Evolutionary conservation across 2,329 filamentous ascomycete genomes (phyloP).

Genomic region (Elsinoe arachidis): DNA sequence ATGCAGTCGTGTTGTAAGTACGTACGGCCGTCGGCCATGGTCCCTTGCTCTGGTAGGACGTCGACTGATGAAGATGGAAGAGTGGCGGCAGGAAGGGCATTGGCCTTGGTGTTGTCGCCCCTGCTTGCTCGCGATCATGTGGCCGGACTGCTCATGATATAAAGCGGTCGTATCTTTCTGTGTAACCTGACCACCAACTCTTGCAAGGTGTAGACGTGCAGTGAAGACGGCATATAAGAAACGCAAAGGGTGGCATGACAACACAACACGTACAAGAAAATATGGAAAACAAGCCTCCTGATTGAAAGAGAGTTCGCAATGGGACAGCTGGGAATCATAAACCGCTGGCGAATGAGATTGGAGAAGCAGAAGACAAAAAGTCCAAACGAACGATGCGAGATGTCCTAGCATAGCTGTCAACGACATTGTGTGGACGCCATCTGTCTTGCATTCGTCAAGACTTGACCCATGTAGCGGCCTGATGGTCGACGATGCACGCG

Average conservation of each 20-base stretch:
- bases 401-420: conserved; percentile 8
- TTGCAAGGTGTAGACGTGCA: neutral
- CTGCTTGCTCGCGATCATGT: neutral
- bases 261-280: neutral
- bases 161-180: neutral
- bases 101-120: neutral
- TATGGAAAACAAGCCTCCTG: neutral
- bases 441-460: conserved; percentile 1
- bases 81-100: neutral
- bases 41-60: conserved; percentile 5
- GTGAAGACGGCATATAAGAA: neutral
- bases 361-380: neutral
- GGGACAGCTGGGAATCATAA: conserved; percentile 1
- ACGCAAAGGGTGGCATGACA: conserved; percentile 1
- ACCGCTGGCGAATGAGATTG: conserved; percentile 1
- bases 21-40: conserved; percentile 52
- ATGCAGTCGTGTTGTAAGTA: conserved; percentile 16
- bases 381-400: neutral
- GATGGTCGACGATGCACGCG: neutral
- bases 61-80: neutral
- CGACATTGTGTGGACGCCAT: conserved; percentile 7
- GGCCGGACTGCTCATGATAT: neutral
- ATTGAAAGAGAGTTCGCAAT: conserved; percentile 2
- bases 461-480: neutral
- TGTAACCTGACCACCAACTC: neutral